These are phyloP conservation scores for Rhodotorula sp. DNA, from an alignment of 1,284 basidiomycete species.

Conservation along the genomic window DNA sequence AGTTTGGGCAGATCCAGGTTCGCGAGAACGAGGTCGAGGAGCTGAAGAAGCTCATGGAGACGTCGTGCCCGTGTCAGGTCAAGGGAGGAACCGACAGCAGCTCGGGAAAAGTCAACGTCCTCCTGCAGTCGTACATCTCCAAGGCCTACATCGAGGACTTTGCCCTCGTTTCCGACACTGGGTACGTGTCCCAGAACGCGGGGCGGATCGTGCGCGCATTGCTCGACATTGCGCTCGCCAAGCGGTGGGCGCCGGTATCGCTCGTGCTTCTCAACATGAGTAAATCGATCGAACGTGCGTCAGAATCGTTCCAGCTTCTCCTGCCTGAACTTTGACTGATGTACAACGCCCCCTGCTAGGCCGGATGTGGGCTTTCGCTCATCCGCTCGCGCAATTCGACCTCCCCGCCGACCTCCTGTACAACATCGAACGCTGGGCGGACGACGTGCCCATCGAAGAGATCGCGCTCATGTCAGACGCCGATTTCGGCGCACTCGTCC, in stretches of 20 bases:
- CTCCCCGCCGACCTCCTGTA: conserved; percentile 78
- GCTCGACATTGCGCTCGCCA: conserved; percentile 88
- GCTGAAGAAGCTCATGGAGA: conserved; percentile 67
- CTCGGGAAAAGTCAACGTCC: conserved; percentile 90
- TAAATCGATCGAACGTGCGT: conserved; percentile 59
- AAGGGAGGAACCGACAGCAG: conserved; percentile 74
- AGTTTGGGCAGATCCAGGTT: conserved; percentile 95
- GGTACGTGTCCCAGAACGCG: conserved; percentile 79
- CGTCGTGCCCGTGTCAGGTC: conserved; percentile 71
- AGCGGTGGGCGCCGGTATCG: conserved; percentile 82
- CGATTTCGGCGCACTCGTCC: conserved; percentile 78
- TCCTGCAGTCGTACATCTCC: conserved; percentile 90
- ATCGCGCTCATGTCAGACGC: conserved; percentile 69
- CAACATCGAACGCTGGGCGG: conserved; percentile 76
- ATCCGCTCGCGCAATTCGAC: conserved; percentile 76
- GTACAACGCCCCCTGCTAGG: conserved; percentile 45
- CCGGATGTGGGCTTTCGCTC: conserved; percentile 92
- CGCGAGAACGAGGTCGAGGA: conserved; percentile 87
- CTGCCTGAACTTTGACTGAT: no score
- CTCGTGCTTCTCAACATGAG: conserved; percentile 83
- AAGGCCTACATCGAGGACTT: conserved; percentile 82
- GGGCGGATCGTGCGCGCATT: conserved; percentile 91
- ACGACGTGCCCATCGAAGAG: conserved; percentile 75
- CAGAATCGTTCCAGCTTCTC: neutral
- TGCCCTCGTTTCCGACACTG: conserved; percentile 91